Evolutionary conservation across 495 filamentous ascomycete species (phyloP), one percentile per base, ranked within the genome.

Genomic region (Xylaria bambusicola): DNA sequence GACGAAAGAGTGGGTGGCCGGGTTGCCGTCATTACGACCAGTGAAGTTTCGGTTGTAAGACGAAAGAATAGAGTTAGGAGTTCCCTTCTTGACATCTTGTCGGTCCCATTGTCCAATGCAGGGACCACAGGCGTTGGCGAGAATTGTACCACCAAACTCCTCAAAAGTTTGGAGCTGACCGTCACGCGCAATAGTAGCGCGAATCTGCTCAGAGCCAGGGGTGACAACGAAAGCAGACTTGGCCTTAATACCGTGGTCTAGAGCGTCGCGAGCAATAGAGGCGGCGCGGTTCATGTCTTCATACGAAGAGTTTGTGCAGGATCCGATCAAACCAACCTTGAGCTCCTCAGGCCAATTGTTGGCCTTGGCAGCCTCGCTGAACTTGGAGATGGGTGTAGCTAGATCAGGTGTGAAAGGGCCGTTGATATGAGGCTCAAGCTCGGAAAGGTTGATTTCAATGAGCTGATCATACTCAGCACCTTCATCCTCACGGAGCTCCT

Each of bases 41-140:
- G 93, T 98, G 82, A 99, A 99, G 86, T 99, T 99, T 78, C 94
- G 92, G 86, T 96, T 96, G 85, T 96, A 94, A 41, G 92, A 96
- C 33, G 90, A 95, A 72, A 96, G 83, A 76, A 97, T 97, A 17
- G 92, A 93, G 85, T 98, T 98, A 64, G 92, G 78, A 71, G 93
- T 91, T 64, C 95, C 95, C 86, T 98, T 98, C 84, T 93, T 91
- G 36, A 97, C 91, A 63, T 98, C 93, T 68, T 79, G 80, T 68
- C 93, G 89, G 75, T 97, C 92, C 94, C 94, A 98, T 79, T 98
- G 94, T 58, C 86, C 84, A 62, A 84, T 84, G 71, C 82, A 86
- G 47, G 84, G 83, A 53, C 92, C 94, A 72, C 94, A 98, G 64
- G 94, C 94, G 75, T 98, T 98, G 71, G 95, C 95, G 45, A 99